Conservation (phyloP, 2,329 filamentous ascomycete species). For the Ophiostoma angusticollis region DNA sequence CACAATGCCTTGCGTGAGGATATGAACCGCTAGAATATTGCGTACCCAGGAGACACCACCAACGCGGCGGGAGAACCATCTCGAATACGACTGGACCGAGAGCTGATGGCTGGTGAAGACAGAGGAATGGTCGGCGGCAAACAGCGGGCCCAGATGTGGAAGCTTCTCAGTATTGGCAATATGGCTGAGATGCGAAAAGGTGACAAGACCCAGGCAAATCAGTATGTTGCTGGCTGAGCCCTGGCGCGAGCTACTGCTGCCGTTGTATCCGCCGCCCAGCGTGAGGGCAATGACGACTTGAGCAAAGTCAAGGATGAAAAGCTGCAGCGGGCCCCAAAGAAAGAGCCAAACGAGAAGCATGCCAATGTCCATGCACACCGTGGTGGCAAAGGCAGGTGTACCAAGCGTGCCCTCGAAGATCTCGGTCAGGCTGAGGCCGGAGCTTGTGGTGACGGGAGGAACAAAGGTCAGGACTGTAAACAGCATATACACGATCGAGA, state of each 20-base stretch:
- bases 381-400: slow-evolving; percentile 73
- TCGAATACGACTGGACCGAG: slow-evolving; percentile 31
- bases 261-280: slow-evolving; percentile 57
- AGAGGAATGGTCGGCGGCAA: slow-evolving; percentile 22
- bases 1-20: slow-evolving; percentile 59
- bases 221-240: slow-evolving; percentile 60
- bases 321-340: slow-evolving; percentile 75
- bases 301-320: slow-evolving; percentile 76
- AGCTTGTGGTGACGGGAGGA: slow-evolving; percentile 64
- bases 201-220: slow-evolving; percentile 56
- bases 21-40: slow-evolving; percentile 60
- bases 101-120: slow-evolving; percentile 30
- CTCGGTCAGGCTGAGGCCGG: slow-evolving; percentile 73
- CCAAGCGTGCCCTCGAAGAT: slow-evolving; percentile 81
- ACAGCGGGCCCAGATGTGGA: slow-evolving; percentile 26
- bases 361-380: slow-evolving; percentile 71
- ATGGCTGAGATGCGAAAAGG: slow-evolving; percentile 38
- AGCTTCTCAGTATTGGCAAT: slow-evolving; percentile 31
- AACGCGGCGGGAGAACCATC: slow-evolving; percentile 39
- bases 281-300: slow-evolving; percentile 90
- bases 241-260: slow-evolving; percentile 40
- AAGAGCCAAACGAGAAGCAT: slow-evolving; percentile 79
- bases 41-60: slow-evolving; percentile 53
- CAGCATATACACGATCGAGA: slow-evolving; percentile 80
- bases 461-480: slow-evolving; percentile 92